Base-by-base conservation (phyloP, 2,329 filamentous ascomycete species). In the Aspergillus ibericus region DNA sequence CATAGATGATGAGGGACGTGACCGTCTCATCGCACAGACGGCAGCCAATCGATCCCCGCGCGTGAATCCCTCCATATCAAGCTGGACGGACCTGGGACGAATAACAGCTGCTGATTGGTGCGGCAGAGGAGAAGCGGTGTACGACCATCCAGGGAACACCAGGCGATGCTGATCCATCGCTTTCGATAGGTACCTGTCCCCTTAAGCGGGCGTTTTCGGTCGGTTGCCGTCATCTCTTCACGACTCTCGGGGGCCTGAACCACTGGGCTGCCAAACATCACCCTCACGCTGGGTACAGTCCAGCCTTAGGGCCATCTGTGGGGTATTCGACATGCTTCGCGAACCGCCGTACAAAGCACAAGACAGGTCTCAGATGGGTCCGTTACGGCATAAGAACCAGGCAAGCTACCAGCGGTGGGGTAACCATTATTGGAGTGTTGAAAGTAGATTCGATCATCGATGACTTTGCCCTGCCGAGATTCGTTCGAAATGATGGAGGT, bases 81-180 rank as follows among this genome's bases (percentile, higher is more conserved):
- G 35, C 46, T 35, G 52, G 36, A 40, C 47, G 25, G 20, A 53
- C 50, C 18, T 50, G 32, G 48, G 50, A 46, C 35, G 47, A 40
- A 32, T 61, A 49, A 20, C 18, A 36, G 27, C 20, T 36, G 53
- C 42, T 67, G 59, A 68, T 66, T 68, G 64, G 66, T 47, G 56
- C 60, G 58, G 59, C 34, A 52, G 18, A n/a, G 53, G 65, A 68
- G 59, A 63, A 66, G 66, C 66, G 66, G 66, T 68, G 66, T 64
- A 68, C 60, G 53, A 52, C 38, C 32, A 32, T 44, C 35, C 29
- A 25, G 42, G 32, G 49, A 53, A 50, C 49, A 49, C 53, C 40
- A 48, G 48, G 47, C 52, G 55, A 56, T 46, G 51, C 47, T 59
- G 56, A 62, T 67, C 59, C 58, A 55, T 65, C 46, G 53, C 59